phyloP scores from a whole-genome alignment of 2,329 filamentous ascomycete species.

The Domatiomyces globalis region DNA sequence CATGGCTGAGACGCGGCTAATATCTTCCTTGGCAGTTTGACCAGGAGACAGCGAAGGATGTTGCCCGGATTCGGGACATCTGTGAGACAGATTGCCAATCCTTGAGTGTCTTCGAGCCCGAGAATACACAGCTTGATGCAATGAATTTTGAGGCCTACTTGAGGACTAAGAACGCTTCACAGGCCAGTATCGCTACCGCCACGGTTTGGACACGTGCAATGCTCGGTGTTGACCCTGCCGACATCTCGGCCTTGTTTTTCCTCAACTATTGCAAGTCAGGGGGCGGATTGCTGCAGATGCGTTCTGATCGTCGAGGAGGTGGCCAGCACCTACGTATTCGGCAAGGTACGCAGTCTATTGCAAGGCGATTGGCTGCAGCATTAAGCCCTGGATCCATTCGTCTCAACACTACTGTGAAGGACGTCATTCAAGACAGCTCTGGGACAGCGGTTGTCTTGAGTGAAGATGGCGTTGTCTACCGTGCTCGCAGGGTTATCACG shows the following conservation, averaged over 20 bases:
- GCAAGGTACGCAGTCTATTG: constrained; percentile 34
- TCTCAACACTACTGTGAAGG: constrained; percentile 19
- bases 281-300: constrained; percentile 39
- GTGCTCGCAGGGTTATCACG: constrained; percentile 34
- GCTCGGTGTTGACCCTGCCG: constrained; percentile 36
- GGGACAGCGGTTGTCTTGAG: constrained; percentile 18
- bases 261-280: constrained; percentile 42
- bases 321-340: constrained; percentile 39
- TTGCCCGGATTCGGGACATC: constrained; percentile 24
- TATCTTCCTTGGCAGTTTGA: constrained; percentile 12
- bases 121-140: constrained; percentile 22
- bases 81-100: constrained; percentile 28
- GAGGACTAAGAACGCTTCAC: constrained; percentile 20
- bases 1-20: neutral
- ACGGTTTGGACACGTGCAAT: constrained; percentile 37
- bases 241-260: constrained; percentile 41
- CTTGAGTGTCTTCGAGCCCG: constrained; percentile 18
- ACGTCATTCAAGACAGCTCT: constrained; percentile 20
- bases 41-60: constrained; percentile 15
- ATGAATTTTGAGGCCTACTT: constrained; percentile 30
- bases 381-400: constrained; percentile 22
- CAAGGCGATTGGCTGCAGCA: constrained; percentile 24
- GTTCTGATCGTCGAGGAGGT: constrained; percentile 39
- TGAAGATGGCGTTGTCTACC: constrained; percentile 12
- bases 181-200: constrained; percentile 24